Percentiles rank a stretch among this genome's conserved stretches.
Evolutionary conservation across 2,329 filamentous ascomycete species (phyloP).

Genomic region (Pseudonectria foliicola): DNA sequence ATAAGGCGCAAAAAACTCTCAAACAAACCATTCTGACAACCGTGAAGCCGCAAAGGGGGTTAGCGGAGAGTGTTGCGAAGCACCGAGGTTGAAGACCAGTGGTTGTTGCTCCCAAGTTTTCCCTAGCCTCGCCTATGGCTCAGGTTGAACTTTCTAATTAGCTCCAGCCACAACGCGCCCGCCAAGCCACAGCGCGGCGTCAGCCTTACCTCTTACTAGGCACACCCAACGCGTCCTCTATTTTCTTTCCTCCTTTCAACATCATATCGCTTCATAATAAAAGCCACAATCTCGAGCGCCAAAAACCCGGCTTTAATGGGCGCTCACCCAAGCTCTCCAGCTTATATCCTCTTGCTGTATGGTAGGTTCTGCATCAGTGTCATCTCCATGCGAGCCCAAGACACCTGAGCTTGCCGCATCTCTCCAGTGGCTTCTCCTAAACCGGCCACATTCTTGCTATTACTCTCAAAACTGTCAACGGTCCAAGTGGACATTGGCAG

Average conservation of each 20-base stretch:
- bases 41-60: constrained; percentile 5
- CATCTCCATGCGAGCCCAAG: too few relatives aligned
- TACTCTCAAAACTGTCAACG: too few relatives aligned
- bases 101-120: constrained; percentile 19
- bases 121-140: constrained; percentile 17
- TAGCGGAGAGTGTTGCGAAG: constrained; percentile 2
- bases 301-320: too few relatives aligned
- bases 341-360: too few relatives aligned
- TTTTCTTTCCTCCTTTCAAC: not conserved
- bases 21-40: constrained; percentile 21
- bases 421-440: not conserved
- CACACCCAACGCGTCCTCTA: not conserved
- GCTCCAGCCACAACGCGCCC: constrained; percentile 8
- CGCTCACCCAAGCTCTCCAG: too few relatives aligned
- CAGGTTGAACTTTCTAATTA: not conserved
- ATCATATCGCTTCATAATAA: too few relatives aligned
- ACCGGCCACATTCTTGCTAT: not conserved
- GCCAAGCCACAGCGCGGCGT: constrained; percentile 6
- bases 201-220: constrained; percentile 1
- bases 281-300: too few relatives aligned
- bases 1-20: accelerated
- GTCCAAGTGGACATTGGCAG: too few relatives aligned
- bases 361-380: too few relatives aligned
- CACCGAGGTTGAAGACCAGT: constrained; percentile 7
- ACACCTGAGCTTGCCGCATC: not conserved